Base-by-base conservation (phyloP, 2,329 filamentous ascomycete species). In the Cladosporium sp. region DNA sequence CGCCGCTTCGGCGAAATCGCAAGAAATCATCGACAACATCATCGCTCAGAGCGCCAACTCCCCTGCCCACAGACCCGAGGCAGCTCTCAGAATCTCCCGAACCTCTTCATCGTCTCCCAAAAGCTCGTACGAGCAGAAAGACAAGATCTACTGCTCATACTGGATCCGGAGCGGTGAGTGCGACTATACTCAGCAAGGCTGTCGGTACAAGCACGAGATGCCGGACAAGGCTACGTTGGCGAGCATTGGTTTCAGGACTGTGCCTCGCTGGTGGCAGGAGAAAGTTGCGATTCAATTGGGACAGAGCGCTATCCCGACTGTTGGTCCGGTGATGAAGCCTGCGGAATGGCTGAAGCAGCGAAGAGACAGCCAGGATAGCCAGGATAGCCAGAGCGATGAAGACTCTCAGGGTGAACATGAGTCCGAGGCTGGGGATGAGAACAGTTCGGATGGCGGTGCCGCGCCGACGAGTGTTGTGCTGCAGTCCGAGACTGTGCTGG, bases 181-280 rank as follows among this genome's bases (percentile, higher is more conserved):
- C 76, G 90, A 90, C 68, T 97, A 92, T 77, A 88, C 86, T 3
- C 92, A 96, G 76, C 89, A 93, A 74, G 93, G 93, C 0, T 97
- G 93, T 80, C 88, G 89, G 70, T 97, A 88, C 82, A 94, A 93
- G 80, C 93, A 97, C 76, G 91, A 95, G 76, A 96, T 97, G 90
- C 93, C 93, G 0, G 88, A 93, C 69, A 82, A 83, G 60, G 80
- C 82, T 0, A 91, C 88, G 0, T 86, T 96, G 71, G 80, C 86
- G 52, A 82, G 84, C 7, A 83, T 96, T 2, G 93, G 93, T 0
- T 85, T 96, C 60, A 78, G 79, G 2, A 79, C 81, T 51, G 78
- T 84, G 18, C 87, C 87, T 10, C 76, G 77, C 8, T 89, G 87
- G 87, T 88, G 82, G 73, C 80, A 81, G 63, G 83, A 87, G 63